Evolutionary conservation across 2,329 filamentous ascomycete genomes (phyloP).

Genomic region (Leptographium procerum): DNA sequence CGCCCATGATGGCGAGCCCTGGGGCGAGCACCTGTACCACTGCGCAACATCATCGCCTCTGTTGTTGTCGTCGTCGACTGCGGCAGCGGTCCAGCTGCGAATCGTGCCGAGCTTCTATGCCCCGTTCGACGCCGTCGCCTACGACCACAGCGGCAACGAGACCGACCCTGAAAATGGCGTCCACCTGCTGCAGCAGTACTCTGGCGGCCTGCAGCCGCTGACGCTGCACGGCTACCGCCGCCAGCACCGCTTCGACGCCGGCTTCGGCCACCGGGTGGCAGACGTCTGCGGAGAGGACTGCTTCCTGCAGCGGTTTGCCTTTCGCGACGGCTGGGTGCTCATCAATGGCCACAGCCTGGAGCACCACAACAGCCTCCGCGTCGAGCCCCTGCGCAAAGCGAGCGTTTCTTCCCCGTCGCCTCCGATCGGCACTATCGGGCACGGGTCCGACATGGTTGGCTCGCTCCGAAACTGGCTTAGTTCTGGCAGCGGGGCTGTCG

Average conservation of each 20-base stretch:
- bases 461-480: not conserved
- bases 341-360: constrained; percentile 34
- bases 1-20: constrained; percentile 15
- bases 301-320: constrained; percentile 35
- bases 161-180: not conserved
- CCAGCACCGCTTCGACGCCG: constrained; percentile 27
- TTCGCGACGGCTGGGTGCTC: constrained; percentile 34
- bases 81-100: constrained; percentile 24
- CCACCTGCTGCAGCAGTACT: constrained; percentile 18
- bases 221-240: constrained; percentile 27
- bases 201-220: constrained; percentile 27
- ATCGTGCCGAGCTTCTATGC: constrained; percentile 32
- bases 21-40: constrained; percentile 30
- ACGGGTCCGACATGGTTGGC: not conserved
- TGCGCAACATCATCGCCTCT: constrained; percentile 21
- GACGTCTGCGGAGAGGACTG: constrained; percentile 32
- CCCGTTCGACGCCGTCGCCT: constrained; percentile 22
- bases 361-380: constrained; percentile 23
- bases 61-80: constrained; percentile 7
- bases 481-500: not conserved
- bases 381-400: constrained; percentile 9
- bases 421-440: not conserved
- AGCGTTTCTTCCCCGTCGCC: constrained; percentile 13
- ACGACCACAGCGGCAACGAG: constrained; percentile 16
- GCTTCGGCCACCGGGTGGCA: constrained; percentile 29